phyloP scores from a whole-genome alignment of 257 asterid species.

The Petunia axillaris region DNA sequence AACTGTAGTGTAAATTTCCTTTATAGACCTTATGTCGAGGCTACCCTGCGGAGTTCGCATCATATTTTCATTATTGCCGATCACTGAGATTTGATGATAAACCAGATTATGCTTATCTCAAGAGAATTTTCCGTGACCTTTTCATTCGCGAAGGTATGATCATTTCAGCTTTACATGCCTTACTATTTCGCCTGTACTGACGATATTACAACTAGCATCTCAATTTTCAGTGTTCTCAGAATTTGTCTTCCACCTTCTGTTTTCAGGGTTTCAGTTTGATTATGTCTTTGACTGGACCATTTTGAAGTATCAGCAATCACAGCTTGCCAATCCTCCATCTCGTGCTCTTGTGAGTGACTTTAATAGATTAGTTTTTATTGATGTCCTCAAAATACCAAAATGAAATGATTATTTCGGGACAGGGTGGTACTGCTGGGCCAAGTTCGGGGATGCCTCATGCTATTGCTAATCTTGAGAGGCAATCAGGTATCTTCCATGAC shows the following conservation, averaged over 20 bases:
- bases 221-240: background rate
- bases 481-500: constrained; percentile 50
- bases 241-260: background rate
- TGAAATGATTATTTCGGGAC: constrained; percentile 33
- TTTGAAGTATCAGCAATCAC: constrained; percentile 77
- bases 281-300: constrained; percentile 86
- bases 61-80: constrained; percentile 90
- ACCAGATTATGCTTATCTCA: constrained; percentile 78
- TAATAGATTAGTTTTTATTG: constrained; percentile 12
- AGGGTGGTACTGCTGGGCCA: constrained; percentile 66
- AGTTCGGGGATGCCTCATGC: constrained; percentile 66
- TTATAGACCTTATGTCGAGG: constrained; percentile 71
- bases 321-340: constrained; percentile 69
- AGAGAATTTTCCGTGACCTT: constrained; percentile 79
- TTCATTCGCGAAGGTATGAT: constrained; percentile 77
- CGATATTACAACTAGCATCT: background rate
- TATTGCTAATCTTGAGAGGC: constrained; percentile 51
- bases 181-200: background rate
- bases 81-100: constrained; percentile 82
- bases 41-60: constrained; percentile 81
- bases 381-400: constrained; percentile 13
- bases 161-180: background rate
- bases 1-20: constrained; percentile 24
- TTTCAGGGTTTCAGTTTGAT: constrained; percentile 78
- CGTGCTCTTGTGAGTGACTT: constrained; percentile 67